These are phyloP conservation scores for Camellia japonica DNA, from an alignment of 148 eudicot genomes.

Conservation along the genomic window DNA sequence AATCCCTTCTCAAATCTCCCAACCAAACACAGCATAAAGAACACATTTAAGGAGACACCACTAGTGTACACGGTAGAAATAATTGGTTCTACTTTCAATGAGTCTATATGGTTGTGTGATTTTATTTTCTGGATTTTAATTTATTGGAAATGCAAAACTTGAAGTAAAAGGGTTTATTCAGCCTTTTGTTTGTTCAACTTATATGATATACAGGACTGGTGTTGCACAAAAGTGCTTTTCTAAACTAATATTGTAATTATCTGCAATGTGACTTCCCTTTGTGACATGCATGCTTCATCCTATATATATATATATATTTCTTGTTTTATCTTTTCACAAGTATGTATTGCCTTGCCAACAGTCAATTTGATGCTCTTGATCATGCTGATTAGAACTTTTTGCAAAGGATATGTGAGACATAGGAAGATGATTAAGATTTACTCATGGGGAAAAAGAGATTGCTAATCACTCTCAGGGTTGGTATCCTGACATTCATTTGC, in stretches of 20 bases:
- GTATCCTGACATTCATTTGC: background rate
- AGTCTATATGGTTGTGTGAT: background rate
- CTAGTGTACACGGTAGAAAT: no score
- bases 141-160: background rate
- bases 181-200: background rate
- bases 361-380: background rate
- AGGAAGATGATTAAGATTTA: background rate
- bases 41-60: no score
- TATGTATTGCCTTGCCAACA: background rate
- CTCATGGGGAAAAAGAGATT: background rate
- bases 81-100: background rate
- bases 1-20: no score
- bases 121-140: background rate
- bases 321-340: no score
- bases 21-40: no score
- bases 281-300: background rate
- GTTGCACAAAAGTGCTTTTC: background rate
- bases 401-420: background rate
- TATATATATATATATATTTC: no score
- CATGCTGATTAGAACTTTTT: background rate
- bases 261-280: no score
- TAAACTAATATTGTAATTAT: no score
- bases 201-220: background rate
- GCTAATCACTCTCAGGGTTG: no score
- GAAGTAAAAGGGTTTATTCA: background rate